Base-by-base conservation (phyloP, 2,329 filamentous ascomycete genomes). In the Colletotrichum endophyticum region DNA sequence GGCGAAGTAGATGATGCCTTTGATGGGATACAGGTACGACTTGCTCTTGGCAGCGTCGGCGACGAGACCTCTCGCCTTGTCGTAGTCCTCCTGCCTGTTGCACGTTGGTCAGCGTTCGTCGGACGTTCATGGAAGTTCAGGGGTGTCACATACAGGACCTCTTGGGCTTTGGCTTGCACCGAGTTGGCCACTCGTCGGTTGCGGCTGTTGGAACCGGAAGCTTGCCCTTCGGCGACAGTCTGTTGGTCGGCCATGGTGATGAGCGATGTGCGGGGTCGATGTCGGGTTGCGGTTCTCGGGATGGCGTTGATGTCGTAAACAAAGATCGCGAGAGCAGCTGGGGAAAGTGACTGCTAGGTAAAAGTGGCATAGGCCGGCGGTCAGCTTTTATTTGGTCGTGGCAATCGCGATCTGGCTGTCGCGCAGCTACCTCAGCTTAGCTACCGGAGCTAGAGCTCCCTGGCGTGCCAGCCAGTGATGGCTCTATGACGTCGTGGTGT, bases 1-100 rank as follows among this genome's bases (percentile, higher is more conserved):
- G 59, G 89, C 63, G 80, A 93, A 92, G 83, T 93, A 93, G 81
- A 89, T 79, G 69, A 93, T 90, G 4, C 92, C 92, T 88, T 91
- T 96, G 85, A 98, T 89, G 30, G 96, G 96, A 85, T 98, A 98
- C 78, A 98, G 68, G 64, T 80, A 80, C 15, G 96, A 92, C 66
- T 92, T 92, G 78, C 95, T 98, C 80, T 89, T 92, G 68, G 93
- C 91, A 36, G 95, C 95, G 81, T 95, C 92, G 56, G 89, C 86
- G 57, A 95, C 89, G 49, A 96, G 87, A 19, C 85, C 85, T 79
- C 88, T 92, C 72, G 94, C 91, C 78, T 93, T 92, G 77, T 91
- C 89, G 73, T 93, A 93, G 82, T 98, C 96, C 79, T 96, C 93
- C 78, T 91, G 88, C 59, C 91, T 92, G 78, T 56, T 32, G 22